These are phyloP conservation scores for Auricularia sp. DNA, from an alignment of 768 basidiomycete species.

Conservation along the genomic window DNA sequence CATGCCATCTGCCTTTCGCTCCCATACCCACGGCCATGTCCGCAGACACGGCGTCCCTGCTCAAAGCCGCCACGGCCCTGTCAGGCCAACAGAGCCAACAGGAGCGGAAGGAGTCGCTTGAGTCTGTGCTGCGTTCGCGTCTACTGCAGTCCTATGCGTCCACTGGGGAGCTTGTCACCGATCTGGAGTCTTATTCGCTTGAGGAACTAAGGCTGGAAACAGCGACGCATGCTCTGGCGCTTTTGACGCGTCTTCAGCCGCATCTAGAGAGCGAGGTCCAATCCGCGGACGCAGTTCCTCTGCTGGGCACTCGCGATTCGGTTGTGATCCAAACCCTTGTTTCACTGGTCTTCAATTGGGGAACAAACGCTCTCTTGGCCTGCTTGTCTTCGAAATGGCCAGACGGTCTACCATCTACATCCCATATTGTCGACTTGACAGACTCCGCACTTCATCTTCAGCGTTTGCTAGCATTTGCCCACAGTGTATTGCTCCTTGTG, in stretches of 20 bases:
- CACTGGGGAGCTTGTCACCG: neutral
- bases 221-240: conserved; percentile 42
- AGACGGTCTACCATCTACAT: conserved; percentile 2
- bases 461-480: conserved; percentile 36
- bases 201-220: conserved; percentile 42
- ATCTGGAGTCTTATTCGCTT: conserved; percentile 13
- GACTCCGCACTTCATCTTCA: conserved; percentile 32
- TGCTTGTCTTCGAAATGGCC: conserved; percentile 34
- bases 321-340: conserved; percentile 50
- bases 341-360: conserved; percentile 66
- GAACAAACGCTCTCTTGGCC: conserved; percentile 41
- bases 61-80: neutral
- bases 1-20: neutral
- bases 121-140: conserved; percentile 4
- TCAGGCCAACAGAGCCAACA: conserved; percentile 1
- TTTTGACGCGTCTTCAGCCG: conserved; percentile 38
- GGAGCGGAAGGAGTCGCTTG: neutral
- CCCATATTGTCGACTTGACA: conserved; percentile 37
- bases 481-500: conserved; percentile 45
- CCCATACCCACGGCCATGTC: neutral
- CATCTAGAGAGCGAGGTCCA: conserved; percentile 21
- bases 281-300: conserved; percentile 15
- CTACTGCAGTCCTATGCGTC: conserved; percentile 1
- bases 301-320: conserved; percentile 60
- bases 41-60: neutral